phyloP scores from a whole-genome alignment of 257 asterid species.

The Jaltomata sinuosa region DNA sequence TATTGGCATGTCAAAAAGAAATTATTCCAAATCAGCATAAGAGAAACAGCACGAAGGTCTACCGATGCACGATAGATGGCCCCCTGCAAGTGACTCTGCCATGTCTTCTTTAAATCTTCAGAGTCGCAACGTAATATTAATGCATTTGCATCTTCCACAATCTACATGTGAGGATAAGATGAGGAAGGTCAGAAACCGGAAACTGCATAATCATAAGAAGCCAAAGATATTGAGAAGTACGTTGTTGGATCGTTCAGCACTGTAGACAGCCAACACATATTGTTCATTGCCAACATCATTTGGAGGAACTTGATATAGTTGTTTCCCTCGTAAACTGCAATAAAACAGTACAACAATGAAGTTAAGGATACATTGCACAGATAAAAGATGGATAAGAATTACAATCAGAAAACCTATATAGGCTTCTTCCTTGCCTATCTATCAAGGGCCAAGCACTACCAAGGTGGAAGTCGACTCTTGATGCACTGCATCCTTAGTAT shows the following conservation, averaged over 20 bases:
- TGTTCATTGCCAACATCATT: constrained; percentile 55
- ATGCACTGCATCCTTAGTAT: too few species aligned
- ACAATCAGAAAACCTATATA: not conserved
- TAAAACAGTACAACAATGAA: constrained; percentile 2
- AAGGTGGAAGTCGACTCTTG: too few species aligned
- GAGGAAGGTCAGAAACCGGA: constrained; percentile 3
- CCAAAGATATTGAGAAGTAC: constrained; percentile 20
- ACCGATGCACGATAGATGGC: constrained; percentile 95
- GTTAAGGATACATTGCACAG: constrained; percentile 7
- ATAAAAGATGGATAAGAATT: not conserved
- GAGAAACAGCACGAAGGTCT: constrained; percentile 7
- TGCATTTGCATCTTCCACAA: constrained; percentile 76
- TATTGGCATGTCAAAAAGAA: not conserved
- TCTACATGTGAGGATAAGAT: constrained; percentile 26
- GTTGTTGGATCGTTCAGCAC: constrained; percentile 57
- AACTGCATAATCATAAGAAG: constrained; percentile 7
- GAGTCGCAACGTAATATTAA: constrained; percentile 69
- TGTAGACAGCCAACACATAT: constrained; percentile 67
- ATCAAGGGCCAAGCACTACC: too few species aligned
- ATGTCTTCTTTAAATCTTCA: constrained; percentile 55
- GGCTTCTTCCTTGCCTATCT: too few species aligned
- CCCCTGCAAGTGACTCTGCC: constrained; percentile 84
- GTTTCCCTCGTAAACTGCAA: constrained; percentile 82
- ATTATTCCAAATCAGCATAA: not conserved
- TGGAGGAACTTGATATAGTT: constrained; percentile 73